These are phyloP conservation scores for Cordyceps cicadae DNA, from an alignment of 2,329 filamentous ascomycete species.

Conservation along the genomic window DNA sequence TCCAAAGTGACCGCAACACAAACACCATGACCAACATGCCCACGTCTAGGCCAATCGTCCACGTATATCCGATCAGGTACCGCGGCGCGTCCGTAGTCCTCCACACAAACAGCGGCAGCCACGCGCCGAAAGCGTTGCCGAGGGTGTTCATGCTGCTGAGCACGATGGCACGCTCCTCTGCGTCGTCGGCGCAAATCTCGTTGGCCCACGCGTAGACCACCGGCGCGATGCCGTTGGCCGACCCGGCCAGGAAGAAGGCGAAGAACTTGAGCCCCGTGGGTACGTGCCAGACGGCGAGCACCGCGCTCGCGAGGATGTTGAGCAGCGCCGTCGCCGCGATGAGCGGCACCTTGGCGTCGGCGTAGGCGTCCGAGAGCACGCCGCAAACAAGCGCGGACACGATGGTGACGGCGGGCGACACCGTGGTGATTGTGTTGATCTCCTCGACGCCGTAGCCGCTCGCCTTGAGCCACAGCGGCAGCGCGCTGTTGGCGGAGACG, in stretches of 20 bases:
- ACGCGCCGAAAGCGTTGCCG: conserved; percentile 34
- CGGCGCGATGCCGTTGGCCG: conserved; percentile 20
- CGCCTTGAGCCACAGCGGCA: conserved; percentile 26
- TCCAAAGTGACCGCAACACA: conserved; percentile 12
- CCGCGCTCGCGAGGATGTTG: conserved; percentile 19
- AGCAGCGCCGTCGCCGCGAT: conserved; percentile 17
- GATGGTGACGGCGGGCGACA: conserved; percentile 28
- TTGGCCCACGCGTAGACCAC: conserved; percentile 38
- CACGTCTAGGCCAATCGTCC: conserved; percentile 21
- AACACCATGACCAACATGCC: conserved; percentile 17
- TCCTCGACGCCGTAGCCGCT: conserved; percentile 27
- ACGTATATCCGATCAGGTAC: conserved; percentile 30
- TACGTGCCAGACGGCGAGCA: conserved; percentile 27
- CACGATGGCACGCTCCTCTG: conserved; percentile 40
- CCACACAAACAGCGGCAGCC: conserved; percentile 31
- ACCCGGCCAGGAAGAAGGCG: conserved; percentile 26
- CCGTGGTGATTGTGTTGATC: conserved; percentile 44
- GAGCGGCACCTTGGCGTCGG: conserved; percentile 30
- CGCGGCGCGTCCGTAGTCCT: conserved; percentile 27
- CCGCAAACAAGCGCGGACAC: conserved; percentile 45
- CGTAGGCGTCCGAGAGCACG: conserved; percentile 44
- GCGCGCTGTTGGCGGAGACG: conserved; percentile 26
- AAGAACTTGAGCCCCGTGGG: conserved; percentile 28
- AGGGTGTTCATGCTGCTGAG: conserved; percentile 40
- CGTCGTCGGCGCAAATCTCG: conserved; percentile 35